phyloP scores from a whole-genome alignment of 2,329 filamentous ascomycete genomes.

The Sclerotinia borealis region DNA sequence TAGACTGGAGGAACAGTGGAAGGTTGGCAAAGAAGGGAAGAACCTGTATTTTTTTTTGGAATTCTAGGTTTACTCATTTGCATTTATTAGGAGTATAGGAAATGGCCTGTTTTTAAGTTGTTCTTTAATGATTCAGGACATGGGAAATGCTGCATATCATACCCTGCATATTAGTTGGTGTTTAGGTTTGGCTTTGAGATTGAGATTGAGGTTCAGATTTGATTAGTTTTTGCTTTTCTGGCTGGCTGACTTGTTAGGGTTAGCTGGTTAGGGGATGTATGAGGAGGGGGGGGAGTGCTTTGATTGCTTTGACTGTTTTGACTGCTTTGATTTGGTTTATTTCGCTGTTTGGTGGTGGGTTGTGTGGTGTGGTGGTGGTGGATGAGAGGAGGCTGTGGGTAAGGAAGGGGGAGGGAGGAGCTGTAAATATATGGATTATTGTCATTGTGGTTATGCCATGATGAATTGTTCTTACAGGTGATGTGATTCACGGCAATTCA shows the following conservation, averaged over 20 bases:
- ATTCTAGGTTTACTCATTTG: neutral
- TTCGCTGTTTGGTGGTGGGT: neutral
- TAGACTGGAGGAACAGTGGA: neutral
- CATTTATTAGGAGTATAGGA: conserved; percentile 3
- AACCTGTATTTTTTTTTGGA: neutral
- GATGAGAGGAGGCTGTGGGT: neutral
- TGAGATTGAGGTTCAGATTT: neutral
- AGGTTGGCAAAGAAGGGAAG: neutral
- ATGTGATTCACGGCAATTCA: neutral
- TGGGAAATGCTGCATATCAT: conserved; percentile 7
- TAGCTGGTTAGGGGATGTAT: neutral
- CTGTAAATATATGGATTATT: neutral
- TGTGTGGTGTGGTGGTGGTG: neutral
- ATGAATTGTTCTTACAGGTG: neutral
- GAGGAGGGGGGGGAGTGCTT: neutral
- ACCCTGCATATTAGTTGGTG: conserved; percentile 5
- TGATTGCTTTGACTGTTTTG: no score
- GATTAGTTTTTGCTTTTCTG: neutral
- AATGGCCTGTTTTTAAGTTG: neutral
- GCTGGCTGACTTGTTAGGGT: neutral
- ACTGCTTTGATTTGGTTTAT: neutral
- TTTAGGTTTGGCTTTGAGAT: neutral
- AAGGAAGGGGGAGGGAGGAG: neutral
- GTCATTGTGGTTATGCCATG: neutral
- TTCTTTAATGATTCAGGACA: conserved; percentile 5